These are phyloP conservation scores for Tremella yokohamensis DNA, from an alignment of 768 basidiomycete genomes.

Conservation along the genomic window DNA sequence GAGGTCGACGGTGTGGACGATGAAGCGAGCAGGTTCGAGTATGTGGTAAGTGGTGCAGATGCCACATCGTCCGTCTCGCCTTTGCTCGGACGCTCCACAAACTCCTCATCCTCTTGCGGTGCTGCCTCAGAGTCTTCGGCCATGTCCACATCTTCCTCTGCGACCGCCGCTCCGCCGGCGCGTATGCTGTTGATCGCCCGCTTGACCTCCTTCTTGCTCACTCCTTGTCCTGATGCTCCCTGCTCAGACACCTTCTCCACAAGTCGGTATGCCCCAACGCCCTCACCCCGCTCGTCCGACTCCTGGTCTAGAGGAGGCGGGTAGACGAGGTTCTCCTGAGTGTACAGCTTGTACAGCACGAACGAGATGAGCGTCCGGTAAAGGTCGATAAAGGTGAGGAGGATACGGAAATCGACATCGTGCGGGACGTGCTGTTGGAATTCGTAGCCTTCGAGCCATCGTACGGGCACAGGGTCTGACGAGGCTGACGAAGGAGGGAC, in stretches of 20 bases:
- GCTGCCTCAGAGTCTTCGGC: constrained; percentile 28
- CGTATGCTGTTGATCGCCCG: constrained; percentile 57
- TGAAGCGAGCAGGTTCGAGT: constrained; percentile 49
- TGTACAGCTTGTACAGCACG: constrained; percentile 95
- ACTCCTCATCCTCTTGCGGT: constrained; percentile 44
- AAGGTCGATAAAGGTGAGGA: constrained; percentile 95
- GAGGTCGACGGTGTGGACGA: constrained; percentile 44
- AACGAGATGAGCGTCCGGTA: constrained; percentile 96
- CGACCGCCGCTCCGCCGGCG: constrained; percentile 25
- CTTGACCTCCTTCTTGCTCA: constrained; percentile 60
- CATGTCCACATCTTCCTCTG: constrained; percentile 36
- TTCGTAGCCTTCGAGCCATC: constrained; percentile 93
- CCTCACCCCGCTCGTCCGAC: constrained; percentile 82
- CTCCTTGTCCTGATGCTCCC: constrained; percentile 51
- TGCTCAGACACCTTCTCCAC: constrained; percentile 55
- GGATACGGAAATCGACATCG: constrained; percentile 95
- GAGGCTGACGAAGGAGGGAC: constrained; percentile 63
- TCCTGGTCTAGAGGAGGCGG: constrained; percentile 83
- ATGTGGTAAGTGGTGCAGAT: constrained; percentile 60
- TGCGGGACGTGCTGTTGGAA: constrained; percentile 93
- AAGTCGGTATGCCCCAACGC: constrained; percentile 80
- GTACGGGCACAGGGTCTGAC: constrained; percentile 65
- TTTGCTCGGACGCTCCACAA: constrained; percentile 51
- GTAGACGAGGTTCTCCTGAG: constrained; percentile 85
- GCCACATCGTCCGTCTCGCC: constrained; percentile 43